Percentiles rank a stretch among this genome's conserved stretches.
Evolutionary conservation across 306 rosid species (phyloP).

Genomic region (Pterocarpus santalinus): DNA sequence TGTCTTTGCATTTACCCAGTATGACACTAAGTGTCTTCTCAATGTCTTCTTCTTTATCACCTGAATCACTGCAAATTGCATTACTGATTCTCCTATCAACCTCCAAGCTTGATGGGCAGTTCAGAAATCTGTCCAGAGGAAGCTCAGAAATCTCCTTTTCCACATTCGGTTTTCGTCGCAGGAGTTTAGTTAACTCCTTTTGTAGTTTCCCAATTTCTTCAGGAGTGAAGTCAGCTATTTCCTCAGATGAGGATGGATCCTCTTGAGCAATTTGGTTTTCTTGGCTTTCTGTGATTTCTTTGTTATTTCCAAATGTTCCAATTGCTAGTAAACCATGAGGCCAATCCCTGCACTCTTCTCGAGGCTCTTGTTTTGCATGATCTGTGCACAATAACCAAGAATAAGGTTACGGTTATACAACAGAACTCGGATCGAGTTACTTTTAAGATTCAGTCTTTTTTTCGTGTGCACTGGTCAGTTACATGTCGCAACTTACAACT

Average conservation of each 20-base stretch:
- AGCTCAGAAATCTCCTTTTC: conserved; percentile 83
- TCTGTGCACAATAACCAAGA: conserved; percentile 49
- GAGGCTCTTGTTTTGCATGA: conserved; percentile 74
- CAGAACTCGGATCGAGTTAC: conserved; percentile 12
- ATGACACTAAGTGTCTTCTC: conserved; percentile 89
- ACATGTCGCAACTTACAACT: not conserved
- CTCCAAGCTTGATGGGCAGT: conserved; percentile 97
- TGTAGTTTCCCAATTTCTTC: conserved; percentile 94
- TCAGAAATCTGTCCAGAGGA: conserved; percentile 93
- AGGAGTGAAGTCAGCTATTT: conserved; percentile 76
- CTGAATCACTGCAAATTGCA: conserved; percentile 62
- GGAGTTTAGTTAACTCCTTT: conserved; percentile 78
- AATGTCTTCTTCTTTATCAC: conserved; percentile 76
- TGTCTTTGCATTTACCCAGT: conserved; percentile 81
- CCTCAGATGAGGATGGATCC: conserved; percentile 72
- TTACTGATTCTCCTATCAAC: conserved; percentile 86
- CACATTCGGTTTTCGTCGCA: conserved; percentile 72
- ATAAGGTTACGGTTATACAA: conserved; percentile 7
- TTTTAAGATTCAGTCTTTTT: not conserved
- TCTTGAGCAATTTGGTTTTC: conserved; percentile 53
- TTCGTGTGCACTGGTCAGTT: not conserved
- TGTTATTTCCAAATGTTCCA: conserved; percentile 94
- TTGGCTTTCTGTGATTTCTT: conserved; percentile 60
- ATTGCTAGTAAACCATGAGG: conserved; percentile 88
- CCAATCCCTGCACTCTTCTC: conserved; percentile 97